Base-by-base conservation (phyloP, 75 land plant genomes). In the Selaginella moellendorffii region DNA sequence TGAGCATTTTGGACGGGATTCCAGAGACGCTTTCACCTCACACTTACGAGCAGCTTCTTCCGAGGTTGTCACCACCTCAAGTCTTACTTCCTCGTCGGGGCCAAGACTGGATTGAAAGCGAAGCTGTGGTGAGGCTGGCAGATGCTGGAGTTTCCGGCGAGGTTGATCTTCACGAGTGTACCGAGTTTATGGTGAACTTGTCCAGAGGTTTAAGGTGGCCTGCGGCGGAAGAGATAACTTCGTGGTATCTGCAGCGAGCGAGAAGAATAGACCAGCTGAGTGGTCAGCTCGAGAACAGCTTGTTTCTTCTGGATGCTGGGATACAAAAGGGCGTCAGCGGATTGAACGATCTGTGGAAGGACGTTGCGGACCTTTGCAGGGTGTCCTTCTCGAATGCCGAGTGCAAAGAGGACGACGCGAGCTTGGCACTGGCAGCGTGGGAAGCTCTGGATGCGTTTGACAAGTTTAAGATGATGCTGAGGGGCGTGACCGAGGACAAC, bases 1-100 rank as follows among this genome's bases (percentile, higher is more conserved):
- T 95, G 68, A 70, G 75, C 0, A 79, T 95, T 63, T 66, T 95
- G 66, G 72, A 83, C 68, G 77, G 88, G 53, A 68, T 95, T 54
- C 97, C 99, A 62, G 99, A 95, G 74, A 95, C 99, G 17, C 53
- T 95, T 67, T 76, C 83, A 42, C 88, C 88, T 20, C 82, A 95
- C 63, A 78, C 80, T 27, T 95, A 95, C 76, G 53, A 61, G 18
- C 83, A 86, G 58, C 83, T 95, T 25, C 83, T 95, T 52, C 99
- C 99, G 18, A 81, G 77, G 19, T 68, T 68, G 18, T 70, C 72
- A 66, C 82, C 87, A 36, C 85, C 87, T 42, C 31, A 62, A 54
- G 28, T 65, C 26, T 64, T 31, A 58, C 54, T 75, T 53, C 52
- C 69, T 29, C 31, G 82, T 27, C 72, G 91, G 61, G 78, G 77